Conservation (phyloP, 768 basidiomycete species). For the Xanthoconium stramineum region DNA sequence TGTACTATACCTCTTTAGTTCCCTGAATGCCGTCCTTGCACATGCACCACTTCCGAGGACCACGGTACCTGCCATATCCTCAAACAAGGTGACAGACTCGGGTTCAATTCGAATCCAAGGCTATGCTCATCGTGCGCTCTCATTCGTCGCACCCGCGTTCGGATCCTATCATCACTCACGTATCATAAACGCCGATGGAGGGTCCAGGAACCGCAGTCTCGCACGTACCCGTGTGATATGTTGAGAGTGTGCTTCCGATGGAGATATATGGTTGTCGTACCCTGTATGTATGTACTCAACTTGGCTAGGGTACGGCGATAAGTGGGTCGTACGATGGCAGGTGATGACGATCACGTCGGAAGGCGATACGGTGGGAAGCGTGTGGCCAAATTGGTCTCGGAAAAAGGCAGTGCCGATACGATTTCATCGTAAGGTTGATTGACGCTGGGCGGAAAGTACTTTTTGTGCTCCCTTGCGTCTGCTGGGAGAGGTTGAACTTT, state of each 20-base stretch:
- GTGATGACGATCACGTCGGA: constrained; percentile 9
- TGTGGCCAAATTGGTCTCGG: background rate
- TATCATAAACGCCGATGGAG: background rate
- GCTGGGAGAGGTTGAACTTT: background rate
- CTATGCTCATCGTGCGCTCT: background rate
- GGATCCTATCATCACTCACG: too few species aligned
- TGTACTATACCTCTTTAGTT: too few species aligned
- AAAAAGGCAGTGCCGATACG: background rate
- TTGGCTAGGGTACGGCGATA: constrained; percentile 3
- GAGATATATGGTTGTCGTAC: background rate
- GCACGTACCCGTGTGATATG: background rate
- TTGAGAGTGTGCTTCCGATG: background rate
- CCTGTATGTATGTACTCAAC: background rate
- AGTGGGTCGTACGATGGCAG: background rate
- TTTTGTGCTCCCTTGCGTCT: too few species aligned
- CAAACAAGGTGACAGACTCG: too few species aligned
- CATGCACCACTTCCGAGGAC: constrained; percentile 2
- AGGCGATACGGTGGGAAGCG: constrained; percentile 7
- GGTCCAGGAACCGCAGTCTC: constrained; percentile 13
- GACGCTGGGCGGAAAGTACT: background rate
- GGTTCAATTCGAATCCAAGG: too few species aligned
- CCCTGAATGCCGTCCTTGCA: background rate
- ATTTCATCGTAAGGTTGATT: background rate
- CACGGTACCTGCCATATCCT: background rate
- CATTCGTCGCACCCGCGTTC: background rate